Conservation (phyloP, 1,284 basidiomycete genomes). For the Papiliotrema fonsecae region DNA sequence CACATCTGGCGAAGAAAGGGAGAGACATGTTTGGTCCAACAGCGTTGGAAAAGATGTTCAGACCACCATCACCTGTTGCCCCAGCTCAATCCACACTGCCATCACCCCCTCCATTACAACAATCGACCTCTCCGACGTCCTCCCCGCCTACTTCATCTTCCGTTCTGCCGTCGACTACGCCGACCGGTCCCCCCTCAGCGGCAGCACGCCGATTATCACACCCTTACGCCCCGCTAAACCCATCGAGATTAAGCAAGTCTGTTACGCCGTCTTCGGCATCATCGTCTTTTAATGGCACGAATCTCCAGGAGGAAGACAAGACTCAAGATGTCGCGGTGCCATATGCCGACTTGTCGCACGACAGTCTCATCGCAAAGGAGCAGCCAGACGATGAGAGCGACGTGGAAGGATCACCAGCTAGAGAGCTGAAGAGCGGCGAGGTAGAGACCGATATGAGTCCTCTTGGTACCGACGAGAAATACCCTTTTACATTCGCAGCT, state of each 20-base stretch:
- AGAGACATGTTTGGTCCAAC: conserved; percentile 82
- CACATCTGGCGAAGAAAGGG: conserved; percentile 34
- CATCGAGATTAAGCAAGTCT: conserved; percentile 44
- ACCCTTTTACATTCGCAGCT: conserved; percentile 70
- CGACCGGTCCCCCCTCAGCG: conserved; percentile 12
- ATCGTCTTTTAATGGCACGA: conserved; percentile 10
- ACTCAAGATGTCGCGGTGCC: neutral
- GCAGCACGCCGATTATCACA: conserved; percentile 29
- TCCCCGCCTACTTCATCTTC: conserved; percentile 6
- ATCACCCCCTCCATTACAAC: no score
- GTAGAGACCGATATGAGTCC: conserved; percentile 41
- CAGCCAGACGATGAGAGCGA: neutral
- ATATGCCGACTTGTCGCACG: neutral
- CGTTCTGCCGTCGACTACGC: neutral
- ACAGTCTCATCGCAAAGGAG: neutral
- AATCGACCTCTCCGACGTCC: conserved; percentile 1
- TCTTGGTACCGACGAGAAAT: conserved; percentile 46
- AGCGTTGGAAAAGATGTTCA: conserved; percentile 81
- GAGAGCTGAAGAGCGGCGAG: conserved; percentile 13
- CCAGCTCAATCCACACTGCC: no score
- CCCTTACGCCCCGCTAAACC: conserved; percentile 41
- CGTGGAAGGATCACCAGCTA: neutral
- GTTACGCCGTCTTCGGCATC: conserved; percentile 38
- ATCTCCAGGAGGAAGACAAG: conserved; percentile 5
- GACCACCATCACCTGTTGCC: conserved; percentile 71